Conservation (phyloP, 768 basidiomycete genomes). For the Suillus subaureus region DNA sequence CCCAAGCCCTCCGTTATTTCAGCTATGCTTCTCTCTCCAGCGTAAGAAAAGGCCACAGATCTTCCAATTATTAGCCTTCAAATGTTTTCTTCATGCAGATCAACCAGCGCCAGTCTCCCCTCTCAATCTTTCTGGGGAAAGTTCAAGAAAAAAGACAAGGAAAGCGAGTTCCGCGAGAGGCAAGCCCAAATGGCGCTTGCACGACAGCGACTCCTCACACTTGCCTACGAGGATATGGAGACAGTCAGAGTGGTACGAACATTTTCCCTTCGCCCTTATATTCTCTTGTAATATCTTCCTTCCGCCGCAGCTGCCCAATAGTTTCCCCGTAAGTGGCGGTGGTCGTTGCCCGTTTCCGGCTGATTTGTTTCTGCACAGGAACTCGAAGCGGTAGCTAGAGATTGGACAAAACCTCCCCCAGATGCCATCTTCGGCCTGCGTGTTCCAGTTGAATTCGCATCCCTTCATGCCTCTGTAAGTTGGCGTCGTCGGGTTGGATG, state of each 20-base stretch:
- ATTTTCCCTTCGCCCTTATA: constrained; percentile 29
- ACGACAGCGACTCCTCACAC: constrained; percentile 76
- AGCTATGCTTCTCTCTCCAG: constrained; percentile 79
- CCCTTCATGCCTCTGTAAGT: constrained; percentile 80
- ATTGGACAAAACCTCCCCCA: constrained; percentile 87
- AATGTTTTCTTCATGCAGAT: constrained; percentile 50
- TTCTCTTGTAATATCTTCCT: constrained; percentile 17
- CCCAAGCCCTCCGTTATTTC: constrained; percentile 21
- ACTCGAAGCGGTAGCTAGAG: constrained; percentile 75
- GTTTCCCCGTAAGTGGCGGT: constrained; percentile 53
- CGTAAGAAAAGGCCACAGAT: constrained; percentile 51
- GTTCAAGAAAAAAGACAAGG: constrained; percentile 71
- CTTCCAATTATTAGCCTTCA: constrained; percentile 29
- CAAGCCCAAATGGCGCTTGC: constrained; percentile 68
- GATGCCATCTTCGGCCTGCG: constrained; percentile 76
- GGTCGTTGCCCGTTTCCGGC: not conserved
- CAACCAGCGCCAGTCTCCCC: constrained; percentile 62
- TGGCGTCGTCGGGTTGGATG: constrained; percentile 13
- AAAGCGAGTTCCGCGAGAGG: constrained; percentile 56
- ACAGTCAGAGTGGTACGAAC: constrained; percentile 64
- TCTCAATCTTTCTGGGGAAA: constrained; percentile 58
- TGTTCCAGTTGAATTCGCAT: constrained; percentile 86
- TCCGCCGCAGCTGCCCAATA: constrained; percentile 60
- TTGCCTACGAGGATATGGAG: constrained; percentile 85
- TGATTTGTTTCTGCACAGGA: constrained; percentile 50